Percentiles rank a stretch among this genome's conserved stretches.
Conservation (phyloP, 306 rosid species). For the Ormosia emarginata region DNA sequence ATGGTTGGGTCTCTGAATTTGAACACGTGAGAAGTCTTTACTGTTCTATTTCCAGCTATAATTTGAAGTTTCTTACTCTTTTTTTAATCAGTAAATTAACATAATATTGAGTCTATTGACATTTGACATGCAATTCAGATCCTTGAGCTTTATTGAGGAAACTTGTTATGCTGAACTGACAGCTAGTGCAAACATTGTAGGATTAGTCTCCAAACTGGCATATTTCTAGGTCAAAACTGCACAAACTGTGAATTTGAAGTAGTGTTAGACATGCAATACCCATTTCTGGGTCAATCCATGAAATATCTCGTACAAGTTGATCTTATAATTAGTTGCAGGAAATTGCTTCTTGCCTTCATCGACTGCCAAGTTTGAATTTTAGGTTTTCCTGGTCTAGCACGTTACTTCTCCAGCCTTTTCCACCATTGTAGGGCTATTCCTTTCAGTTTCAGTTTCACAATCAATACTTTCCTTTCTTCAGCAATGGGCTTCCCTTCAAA, state of each 20-base stretch:
- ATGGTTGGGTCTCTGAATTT: slow-evolving; percentile 96
- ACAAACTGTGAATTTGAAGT: neutral
- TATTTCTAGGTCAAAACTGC: neutral
- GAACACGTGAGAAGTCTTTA: slow-evolving; percentile 59
- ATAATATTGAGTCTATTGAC: neutral
- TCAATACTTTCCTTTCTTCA: neutral
- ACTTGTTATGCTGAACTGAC: slow-evolving; percentile 8
- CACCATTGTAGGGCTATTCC: neutral
- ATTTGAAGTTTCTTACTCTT: neutral
- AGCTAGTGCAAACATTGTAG: neutral
- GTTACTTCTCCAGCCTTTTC: neutral
- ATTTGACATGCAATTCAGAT: neutral
- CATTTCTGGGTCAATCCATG: slow-evolving; percentile 4
- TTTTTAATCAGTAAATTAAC: neutral
- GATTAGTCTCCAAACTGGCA: neutral
- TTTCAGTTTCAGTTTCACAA: slow-evolving; percentile 4
- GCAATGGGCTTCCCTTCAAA: neutral
- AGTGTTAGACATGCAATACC: slow-evolving; percentile 1
- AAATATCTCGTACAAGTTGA: neutral
- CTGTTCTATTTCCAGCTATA: neutral
- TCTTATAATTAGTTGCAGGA: neutral
- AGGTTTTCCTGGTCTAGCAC: slow-evolving; percentile 7
- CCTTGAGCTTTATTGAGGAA: slow-evolving; percentile 6
- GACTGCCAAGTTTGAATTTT: neutral
- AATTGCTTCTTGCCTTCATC: neutral